These are phyloP conservation scores for Naganishia randhawae DNA, from an alignment of 768 basidiomycete species.

Conservation along the genomic window DNA sequence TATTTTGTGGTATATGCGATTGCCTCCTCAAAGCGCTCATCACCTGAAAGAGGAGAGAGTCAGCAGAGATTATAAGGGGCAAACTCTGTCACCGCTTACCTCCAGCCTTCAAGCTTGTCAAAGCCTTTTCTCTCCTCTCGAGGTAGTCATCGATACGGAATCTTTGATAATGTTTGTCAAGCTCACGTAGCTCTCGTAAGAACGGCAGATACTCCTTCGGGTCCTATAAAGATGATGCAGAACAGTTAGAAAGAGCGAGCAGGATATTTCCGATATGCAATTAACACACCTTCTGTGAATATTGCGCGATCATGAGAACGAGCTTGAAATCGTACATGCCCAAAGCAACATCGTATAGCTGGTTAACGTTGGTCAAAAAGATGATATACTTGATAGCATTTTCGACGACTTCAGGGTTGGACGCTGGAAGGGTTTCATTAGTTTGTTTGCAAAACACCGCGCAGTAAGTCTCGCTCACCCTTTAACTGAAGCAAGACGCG, in stretches of 20 bases:
- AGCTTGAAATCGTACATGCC: constrained; percentile 99
- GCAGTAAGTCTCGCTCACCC: constrained; percentile 56
- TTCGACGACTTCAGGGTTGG: constrained; percentile 73
- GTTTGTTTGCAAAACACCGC: not conserved
- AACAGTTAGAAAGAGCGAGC: not conserved
- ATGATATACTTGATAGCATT: constrained; percentile 98
- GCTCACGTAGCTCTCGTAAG: constrained; percentile 76
- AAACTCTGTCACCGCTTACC: constrained; percentile 54
- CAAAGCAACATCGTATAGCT: constrained; percentile 85
- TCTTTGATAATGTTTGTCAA: constrained; percentile 75
- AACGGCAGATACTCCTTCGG: constrained; percentile 97
- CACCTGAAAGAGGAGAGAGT: constrained; percentile 54
- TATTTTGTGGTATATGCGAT: constrained; percentile 73
- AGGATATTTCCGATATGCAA: not conserved
- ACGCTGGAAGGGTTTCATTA: constrained; percentile 55
- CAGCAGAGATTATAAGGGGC: not conserved
- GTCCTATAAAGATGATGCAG: constrained; percentile 60
- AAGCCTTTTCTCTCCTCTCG: constrained; percentile 67
- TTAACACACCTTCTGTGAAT: constrained; percentile 80
- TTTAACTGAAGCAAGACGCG: constrained; percentile 69
- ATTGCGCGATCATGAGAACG: constrained; percentile 91
- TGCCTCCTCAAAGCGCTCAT: constrained; percentile 72
- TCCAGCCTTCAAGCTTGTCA: constrained; percentile 68
- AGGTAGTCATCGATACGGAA: constrained; percentile 93
- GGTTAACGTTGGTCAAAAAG: constrained; percentile 89